Conservation (phyloP, 2,329 filamentous ascomycete genomes). For the Claviceps africana region DNA sequence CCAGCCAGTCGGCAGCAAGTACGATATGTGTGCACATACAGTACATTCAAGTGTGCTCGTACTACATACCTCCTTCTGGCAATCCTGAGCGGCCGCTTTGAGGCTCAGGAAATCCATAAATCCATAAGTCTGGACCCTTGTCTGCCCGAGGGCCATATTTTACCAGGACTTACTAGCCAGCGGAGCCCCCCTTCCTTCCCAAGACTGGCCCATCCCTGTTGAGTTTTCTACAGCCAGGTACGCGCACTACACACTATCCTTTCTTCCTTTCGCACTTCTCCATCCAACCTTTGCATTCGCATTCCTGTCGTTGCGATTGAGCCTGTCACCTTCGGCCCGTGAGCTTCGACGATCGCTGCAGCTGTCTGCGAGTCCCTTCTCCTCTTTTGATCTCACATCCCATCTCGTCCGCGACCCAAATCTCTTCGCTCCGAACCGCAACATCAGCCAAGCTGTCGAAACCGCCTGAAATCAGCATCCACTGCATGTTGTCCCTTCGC, state of each 20-base stretch:
- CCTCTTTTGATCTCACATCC: neutral
- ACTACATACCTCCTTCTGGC: too few species aligned
- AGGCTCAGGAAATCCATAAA: neutral
- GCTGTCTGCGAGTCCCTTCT: neutral
- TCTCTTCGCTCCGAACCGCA: neutral
- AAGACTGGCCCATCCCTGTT: constrained; percentile 5
- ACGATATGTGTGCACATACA: too few species aligned
- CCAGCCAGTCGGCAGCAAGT: neutral
- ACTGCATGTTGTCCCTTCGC: neutral
- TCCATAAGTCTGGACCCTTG: neutral
- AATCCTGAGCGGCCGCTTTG: too few species aligned
- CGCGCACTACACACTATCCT: constrained; percentile 2
- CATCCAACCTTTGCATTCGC: constrained; percentile 1
- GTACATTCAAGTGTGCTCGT: too few species aligned
- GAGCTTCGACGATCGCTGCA: neutral
- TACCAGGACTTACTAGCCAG: neutral
- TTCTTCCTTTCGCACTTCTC: constrained; percentile 2
- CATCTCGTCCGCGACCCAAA: neutral
- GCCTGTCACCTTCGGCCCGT: neutral
- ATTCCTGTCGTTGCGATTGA: neutral
- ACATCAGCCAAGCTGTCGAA: neutral
- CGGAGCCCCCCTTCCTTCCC: constrained; percentile 2
- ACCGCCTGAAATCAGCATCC: neutral
- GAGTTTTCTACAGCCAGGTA: constrained; percentile 2
- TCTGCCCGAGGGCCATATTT: constrained; percentile 1